Conservation (phyloP, 257 asterid species). For the Fraxinus excelsior region DNA sequence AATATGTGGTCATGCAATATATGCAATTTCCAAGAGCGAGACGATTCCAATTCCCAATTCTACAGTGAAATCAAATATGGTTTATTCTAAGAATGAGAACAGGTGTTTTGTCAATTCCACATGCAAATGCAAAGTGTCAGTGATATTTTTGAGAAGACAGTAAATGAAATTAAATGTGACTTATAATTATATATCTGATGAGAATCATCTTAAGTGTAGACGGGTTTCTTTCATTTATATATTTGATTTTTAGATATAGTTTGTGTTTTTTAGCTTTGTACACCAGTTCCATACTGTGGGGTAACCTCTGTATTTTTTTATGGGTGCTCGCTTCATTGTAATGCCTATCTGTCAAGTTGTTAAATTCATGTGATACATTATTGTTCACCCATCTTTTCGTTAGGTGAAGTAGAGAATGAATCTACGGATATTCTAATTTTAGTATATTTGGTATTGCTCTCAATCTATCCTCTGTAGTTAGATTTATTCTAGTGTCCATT, state of each 20-base stretch:
- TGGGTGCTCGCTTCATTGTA: slow-evolving; percentile 33
- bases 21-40: slow-evolving; percentile 73
- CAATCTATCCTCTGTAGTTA: slow-evolving; percentile 41
- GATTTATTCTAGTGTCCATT: slow-evolving; percentile 45
- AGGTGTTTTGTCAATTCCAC: slow-evolving; percentile 81
- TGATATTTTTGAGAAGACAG: slow-evolving; percentile 44
- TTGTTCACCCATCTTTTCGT: slow-evolving; percentile 20
- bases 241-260: slow-evolving; percentile 19
- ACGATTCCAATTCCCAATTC: slow-evolving; percentile 73
- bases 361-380: slow-evolving; percentile 21
- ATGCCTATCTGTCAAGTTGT: slow-evolving; percentile 22
- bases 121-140: slow-evolving; percentile 56
- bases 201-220: slow-evolving; percentile 31
- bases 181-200: slow-evolving; percentile 40
- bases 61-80: slow-evolving; percentile 62
- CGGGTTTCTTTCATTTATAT: slow-evolving; percentile 22
- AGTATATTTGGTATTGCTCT: slow-evolving; percentile 23
- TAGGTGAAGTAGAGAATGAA: slow-evolving; percentile 15
- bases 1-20: slow-evolving; percentile 90
- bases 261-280: slow-evolving; percentile 27
- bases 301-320: slow-evolving; percentile 31
- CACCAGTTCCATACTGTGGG: slow-evolving; percentile 33
- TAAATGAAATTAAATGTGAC: slow-evolving; percentile 39
- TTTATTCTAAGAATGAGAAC: slow-evolving; percentile 89
- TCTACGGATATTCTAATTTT: slow-evolving; percentile 18